Percentiles rank a stretch among this genome's conserved stretches.
phyloP scores from a whole-genome alignment of 2,329 filamentous ascomycete species.

The Sclerotiophoma versabilis region DNA sequence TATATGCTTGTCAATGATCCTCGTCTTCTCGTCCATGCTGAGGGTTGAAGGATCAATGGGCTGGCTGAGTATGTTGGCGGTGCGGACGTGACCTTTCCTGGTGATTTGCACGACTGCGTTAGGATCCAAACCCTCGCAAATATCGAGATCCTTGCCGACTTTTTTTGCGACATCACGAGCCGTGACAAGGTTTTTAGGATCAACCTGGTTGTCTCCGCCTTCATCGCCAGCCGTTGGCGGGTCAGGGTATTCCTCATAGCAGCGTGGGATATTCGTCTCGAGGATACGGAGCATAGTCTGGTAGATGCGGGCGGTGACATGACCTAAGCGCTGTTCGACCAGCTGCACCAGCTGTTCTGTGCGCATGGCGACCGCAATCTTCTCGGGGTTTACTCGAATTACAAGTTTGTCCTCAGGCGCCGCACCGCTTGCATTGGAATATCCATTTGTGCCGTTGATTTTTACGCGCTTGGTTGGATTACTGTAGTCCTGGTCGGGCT shows the following conservation, averaged over 20 bases:
- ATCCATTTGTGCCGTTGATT: conserved; percentile 32
- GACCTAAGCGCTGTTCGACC: conserved; percentile 73
- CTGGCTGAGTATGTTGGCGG: conserved; percentile 29
- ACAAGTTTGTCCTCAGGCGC: conserved; percentile 69
- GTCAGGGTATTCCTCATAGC: conserved; percentile 62
- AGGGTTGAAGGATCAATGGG: conserved; percentile 37
- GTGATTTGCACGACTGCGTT: conserved; percentile 35
- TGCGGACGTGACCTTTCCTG: conserved; percentile 31
- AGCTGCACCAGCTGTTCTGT: conserved; percentile 79
- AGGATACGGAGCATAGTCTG: conserved; percentile 73
- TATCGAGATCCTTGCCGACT: conserved; percentile 51
- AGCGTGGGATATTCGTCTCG: conserved; percentile 72
- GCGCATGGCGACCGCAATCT: conserved; percentile 81
- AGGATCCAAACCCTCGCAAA: conserved; percentile 48
- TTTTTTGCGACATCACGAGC: conserved; percentile 52
- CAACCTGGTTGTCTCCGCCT: conserved; percentile 40
- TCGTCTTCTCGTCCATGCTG: conserved; percentile 31
- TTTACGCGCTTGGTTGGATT: conserved; percentile 43
- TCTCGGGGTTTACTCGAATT: conserved; percentile 83
- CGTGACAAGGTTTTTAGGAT: conserved; percentile 47
- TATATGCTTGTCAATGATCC: conserved; percentile 72
- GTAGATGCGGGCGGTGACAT: conserved; percentile 80
- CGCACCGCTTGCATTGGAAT: conserved; percentile 9
- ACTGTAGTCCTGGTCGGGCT: conserved; percentile 26
- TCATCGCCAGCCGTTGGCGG: conserved; percentile 34